Evolutionary conservation across 257 asterid genomes (phyloP), one percentile per base, ranked within the genome.

Genomic region (Leonotis leonurus): DNA sequence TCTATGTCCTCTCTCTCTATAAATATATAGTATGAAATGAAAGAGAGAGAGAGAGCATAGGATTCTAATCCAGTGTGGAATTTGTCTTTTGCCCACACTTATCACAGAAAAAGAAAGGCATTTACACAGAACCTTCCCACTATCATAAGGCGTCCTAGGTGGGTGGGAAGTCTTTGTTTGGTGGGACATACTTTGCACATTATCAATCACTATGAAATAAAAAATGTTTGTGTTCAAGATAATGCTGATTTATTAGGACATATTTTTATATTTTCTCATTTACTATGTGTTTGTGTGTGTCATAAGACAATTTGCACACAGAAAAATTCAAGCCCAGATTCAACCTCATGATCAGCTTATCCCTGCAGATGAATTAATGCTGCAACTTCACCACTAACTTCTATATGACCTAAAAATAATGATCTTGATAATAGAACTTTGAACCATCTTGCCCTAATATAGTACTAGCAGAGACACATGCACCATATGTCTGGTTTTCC

Each of bases 61-160:
- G 81, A 72, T 77, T 72, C 81, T 72, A 54, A 64, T 72, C 67
- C 39, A 14, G 24, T 60, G 36, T 53, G 69, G 35, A 54, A 22
- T 56, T 76, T 76, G 78, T 76, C 78, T 64, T 64, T 68, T 63
- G 76, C 56, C 78, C 75, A 76, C 69, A 62, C 75, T 56, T 52
- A 33, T 40, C 58, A 21, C 32, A 26, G 4, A 63, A 64, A 55
- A 64, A 56, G 11, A 14, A 61, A 9, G 33, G 65, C 60, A 72
- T 57, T 46, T 62, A 55, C 52, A 81, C 59, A 73, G 83, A 84
- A 75, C 56, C 73, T 84, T 77, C 75, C 78, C 85, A 78, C 73
- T 80, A 62, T 64, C 12, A 53, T 18, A 37, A 33, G 70, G 30
- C 30, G 72, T 67, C 72, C 41, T 64, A 73, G 60, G 50, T 75